Conservation (phyloP, 208 protist genomes). For the Porcisia hertigi region DNA sequence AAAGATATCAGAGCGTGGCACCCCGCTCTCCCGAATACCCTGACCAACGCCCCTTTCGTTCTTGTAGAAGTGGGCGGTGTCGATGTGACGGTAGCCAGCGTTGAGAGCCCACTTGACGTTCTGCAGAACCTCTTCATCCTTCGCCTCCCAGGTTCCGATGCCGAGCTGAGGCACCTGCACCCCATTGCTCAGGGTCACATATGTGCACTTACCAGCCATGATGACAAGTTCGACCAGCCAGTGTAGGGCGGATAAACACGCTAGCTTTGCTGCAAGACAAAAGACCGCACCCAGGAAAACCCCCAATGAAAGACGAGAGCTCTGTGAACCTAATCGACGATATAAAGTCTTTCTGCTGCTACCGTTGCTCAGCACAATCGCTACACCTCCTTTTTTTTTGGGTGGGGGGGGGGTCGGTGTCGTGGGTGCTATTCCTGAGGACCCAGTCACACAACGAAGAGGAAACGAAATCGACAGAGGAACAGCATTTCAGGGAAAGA, state of each 20-base stretch:
- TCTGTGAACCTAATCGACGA: background rate
- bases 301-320: background rate
- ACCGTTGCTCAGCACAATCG: background rate
- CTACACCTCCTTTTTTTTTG: background rate
- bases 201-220: conserved; percentile 29
- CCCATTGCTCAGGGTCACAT: conserved; percentile 56
- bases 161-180: conserved; percentile 80
- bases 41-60: conserved; percentile 79
- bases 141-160: conserved; percentile 72
- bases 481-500: too few relatives aligned
- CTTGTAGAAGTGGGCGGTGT: conserved; percentile 79
- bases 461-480: too few relatives aligned
- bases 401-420: background rate
- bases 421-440: background rate
- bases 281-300: background rate
- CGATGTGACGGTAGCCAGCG: conserved; percentile 88
- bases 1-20: conserved; percentile 89
- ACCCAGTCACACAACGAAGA: too few relatives aligned
- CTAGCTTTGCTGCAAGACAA: background rate
- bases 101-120: conserved; percentile 58
- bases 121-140: conserved; percentile 46
- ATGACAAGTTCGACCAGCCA: background rate
- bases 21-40: conserved; percentile 50
- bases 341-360: background rate
- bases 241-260: background rate